These are phyloP conservation scores for Clarireedia paspali DNA, from an alignment of 2,329 filamentous ascomycete genomes.

Conservation along the genomic window DNA sequence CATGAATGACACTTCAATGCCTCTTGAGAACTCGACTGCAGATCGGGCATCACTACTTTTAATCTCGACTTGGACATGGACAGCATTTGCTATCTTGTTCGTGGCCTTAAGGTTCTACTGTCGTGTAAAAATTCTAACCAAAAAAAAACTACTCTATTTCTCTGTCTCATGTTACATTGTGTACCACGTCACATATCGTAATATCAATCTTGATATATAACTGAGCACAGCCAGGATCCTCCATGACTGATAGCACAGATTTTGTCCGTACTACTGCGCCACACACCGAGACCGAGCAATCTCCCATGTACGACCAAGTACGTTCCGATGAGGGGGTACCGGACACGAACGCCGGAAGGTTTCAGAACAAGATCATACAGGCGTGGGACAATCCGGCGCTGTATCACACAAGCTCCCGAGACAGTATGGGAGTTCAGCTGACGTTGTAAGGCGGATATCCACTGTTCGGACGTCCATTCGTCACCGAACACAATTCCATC, in stretches of 20 bases:
- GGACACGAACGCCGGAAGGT: neutral
- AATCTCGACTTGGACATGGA: too few relatives aligned
- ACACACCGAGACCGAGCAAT: neutral
- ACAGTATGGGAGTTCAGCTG: neutral
- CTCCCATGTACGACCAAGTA: neutral
- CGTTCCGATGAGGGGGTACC: neutral
- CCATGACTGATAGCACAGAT: neutral
- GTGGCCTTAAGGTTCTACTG: too few relatives aligned
- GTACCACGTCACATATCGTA: too few relatives aligned
- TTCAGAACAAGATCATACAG: neutral
- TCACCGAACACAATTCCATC: neutral
- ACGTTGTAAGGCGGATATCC: neutral
- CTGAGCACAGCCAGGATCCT: neutral
- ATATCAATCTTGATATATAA: neutral
- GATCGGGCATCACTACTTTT: too few relatives aligned
- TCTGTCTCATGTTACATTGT: too few relatives aligned
- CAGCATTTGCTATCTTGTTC: too few relatives aligned
- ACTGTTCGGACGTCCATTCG: neutral
- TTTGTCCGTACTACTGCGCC: neutral
- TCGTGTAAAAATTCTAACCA: too few relatives aligned
- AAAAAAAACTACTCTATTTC: too few relatives aligned
- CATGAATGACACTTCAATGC: too few relatives aligned
- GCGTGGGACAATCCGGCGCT: neutral
- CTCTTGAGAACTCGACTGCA: too few relatives aligned
- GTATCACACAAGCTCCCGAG: neutral